Conservation (phyloP, 2,329 filamentous ascomycete genomes). For the Beauveria scarabaeidicola region DNA sequence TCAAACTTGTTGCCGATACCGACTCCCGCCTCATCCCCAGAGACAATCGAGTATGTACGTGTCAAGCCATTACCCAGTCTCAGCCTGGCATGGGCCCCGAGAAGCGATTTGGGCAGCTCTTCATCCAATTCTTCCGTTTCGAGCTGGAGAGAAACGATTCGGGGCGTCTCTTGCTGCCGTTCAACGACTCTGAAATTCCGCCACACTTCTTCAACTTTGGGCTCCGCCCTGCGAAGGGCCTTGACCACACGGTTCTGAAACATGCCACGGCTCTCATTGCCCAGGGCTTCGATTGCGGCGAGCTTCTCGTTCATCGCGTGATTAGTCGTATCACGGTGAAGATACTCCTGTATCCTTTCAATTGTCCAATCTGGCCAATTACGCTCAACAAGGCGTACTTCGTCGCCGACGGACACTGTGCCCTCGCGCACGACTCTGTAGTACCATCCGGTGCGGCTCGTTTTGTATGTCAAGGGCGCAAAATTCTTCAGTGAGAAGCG, state of each 20-base stretch:
- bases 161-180: conserved; percentile 41
- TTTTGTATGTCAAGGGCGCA: conserved; percentile 46
- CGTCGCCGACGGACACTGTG: conserved; percentile 45
- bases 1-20: conserved; percentile 40
- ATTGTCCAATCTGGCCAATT: conserved; percentile 53
- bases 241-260: conserved; percentile 46
- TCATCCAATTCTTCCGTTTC: conserved; percentile 31
- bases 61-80: conserved; percentile 48
- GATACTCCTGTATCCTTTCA: conserved; percentile 52
- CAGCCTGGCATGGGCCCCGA: conserved; percentile 48
- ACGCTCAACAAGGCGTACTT: conserved; percentile 46
- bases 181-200: conserved; percentile 38
- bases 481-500: conserved; percentile 57
- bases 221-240: conserved; percentile 23
- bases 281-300: conserved; percentile 40
- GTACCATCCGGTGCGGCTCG: conserved; percentile 56
- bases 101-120: conserved; percentile 20
- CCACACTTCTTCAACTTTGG: conserved; percentile 30
- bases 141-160: conserved; percentile 43
- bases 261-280: conserved; percentile 36
- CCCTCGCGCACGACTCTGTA: conserved; percentile 53
- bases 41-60: conserved; percentile 53
- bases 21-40: conserved; percentile 14
- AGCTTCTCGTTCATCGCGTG: conserved; percentile 44
- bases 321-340: conserved; percentile 47